These are phyloP conservation scores for Melaleuca alternifolia DNA, from an alignment of 345 rosid species.

Conservation along the genomic window DNA sequence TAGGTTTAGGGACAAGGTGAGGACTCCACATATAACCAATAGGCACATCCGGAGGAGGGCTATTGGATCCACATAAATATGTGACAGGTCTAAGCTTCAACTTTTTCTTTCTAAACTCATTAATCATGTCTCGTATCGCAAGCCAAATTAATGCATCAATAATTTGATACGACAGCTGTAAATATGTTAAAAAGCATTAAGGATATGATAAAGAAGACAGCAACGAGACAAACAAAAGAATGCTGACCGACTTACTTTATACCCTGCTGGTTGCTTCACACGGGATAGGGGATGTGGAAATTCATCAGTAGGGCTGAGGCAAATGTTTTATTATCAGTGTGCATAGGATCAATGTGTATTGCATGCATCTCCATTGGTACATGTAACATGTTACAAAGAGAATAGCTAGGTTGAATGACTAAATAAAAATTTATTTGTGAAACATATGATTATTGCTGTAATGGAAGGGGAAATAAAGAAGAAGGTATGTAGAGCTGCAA, in stretches of 20 bases:
- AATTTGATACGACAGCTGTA: constrained; percentile 50
- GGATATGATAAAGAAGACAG: background rate
- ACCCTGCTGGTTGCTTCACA: constrained; percentile 31
- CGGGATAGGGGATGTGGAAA: constrained; percentile 53
- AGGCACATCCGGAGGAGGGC: constrained; percentile 30
- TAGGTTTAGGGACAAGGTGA: constrained; percentile 48
- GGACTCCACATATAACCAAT: constrained; percentile 50
- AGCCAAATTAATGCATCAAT: constrained; percentile 44
- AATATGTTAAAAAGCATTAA: background rate
- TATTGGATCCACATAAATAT: constrained; percentile 28
- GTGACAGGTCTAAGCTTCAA: constrained; percentile 38
- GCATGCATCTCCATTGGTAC: background rate
- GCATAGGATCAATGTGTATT: background rate
- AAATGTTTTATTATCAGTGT: background rate
- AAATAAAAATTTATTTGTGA: background rate
- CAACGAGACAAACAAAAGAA: background rate
- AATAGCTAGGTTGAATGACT: background rate
- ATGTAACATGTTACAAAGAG: background rate
- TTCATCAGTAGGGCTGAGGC: constrained; percentile 42
- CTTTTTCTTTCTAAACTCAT: constrained; percentile 38
- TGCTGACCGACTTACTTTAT: constrained; percentile 20
- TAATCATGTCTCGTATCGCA: constrained; percentile 42
- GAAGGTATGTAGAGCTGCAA: background rate
- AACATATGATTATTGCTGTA: background rate
- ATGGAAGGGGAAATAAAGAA: background rate